Base-by-base conservation (phyloP, 2,329 filamentous ascomycete species). In the Ophiostoma fasciatum region DNA sequence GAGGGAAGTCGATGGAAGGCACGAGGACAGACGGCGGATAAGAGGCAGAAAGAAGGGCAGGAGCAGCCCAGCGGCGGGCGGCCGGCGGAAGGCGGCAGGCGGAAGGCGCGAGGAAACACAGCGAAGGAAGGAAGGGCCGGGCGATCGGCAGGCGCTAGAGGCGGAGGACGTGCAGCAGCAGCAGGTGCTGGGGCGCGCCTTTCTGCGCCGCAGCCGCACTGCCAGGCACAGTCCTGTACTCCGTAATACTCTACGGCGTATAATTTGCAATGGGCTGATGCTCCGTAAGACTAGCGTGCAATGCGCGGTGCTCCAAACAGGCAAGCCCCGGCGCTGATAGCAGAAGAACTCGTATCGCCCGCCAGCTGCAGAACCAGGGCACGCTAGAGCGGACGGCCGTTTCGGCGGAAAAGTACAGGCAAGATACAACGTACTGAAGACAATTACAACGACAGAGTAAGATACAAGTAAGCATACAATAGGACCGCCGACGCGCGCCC, bases 281-380 rank as follows among this genome's bases (percentile, higher is more conserved):
- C 31, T 18, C 15, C 23, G 15, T 17, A 14, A 23, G 18, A 13
- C 26, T 34, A 34, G 25, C 32, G 26, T 5, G 15, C 27, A 21
- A 30, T 35, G 33, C 20, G 27, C 29, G 27, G 30, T 30, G 33
- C 33, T 23, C 33, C 20, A 35, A 35, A 25, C 7, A 20, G 33
- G 33, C 13, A 35, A 25, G 20, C 27, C 10, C 33, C 27, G n/a
- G 29, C 23, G 25, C 22, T 27, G 27, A 18, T 20, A 20, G 15
- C 27, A 33, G 18, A 22, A 17, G 12, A 13, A 18, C 15, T 31
- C n/a, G n/a, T 10, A 18, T 17, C 12, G 13, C 17, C 17, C 14
- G n/a, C n/a, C n/a, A n/a, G n/a, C n/a, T n/a, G n/a, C n/a, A n/a
- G n/a, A n/a, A n/a, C n/a, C n/a, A n/a, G n/a, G n/a, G n/a, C n/a